These are phyloP conservation scores for Mortierella sp. DNA, from an alignment of 371 early-diverging fungal species.

Conservation along the genomic window DNA sequence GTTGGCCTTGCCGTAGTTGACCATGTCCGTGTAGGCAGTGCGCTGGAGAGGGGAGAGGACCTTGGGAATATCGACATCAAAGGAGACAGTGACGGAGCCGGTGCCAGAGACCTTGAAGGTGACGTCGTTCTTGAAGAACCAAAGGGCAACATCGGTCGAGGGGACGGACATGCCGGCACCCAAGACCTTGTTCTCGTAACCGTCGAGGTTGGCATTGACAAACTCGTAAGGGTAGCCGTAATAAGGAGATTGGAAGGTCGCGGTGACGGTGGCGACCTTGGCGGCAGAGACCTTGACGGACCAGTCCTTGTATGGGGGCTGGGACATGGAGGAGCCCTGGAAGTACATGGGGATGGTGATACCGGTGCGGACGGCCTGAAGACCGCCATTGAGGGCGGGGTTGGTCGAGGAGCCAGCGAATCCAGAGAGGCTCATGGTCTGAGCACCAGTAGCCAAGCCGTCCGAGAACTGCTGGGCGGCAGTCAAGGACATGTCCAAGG, in stretches of 20 bases:
- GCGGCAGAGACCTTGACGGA: constrained; percentile 36
- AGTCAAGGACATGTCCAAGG: constrained; percentile 16
- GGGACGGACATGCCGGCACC: not conserved
- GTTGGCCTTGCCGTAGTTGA: constrained; percentile 36
- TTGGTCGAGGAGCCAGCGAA: constrained; percentile 22
- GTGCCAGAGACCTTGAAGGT: constrained; percentile 32
- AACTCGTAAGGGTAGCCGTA: constrained; percentile 41
- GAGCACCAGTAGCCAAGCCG: constrained; percentile 17
- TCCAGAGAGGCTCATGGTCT: constrained; percentile 29
- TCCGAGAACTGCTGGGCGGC: constrained; percentile 20
- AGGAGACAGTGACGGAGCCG: constrained; percentile 27
- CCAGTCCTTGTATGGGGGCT: constrained; percentile 44
- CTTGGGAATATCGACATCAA: constrained; percentile 22
- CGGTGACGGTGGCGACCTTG: constrained; percentile 27
- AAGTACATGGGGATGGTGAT: constrained; percentile 28
- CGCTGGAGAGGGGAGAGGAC: not conserved
- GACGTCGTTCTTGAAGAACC: constrained; percentile 27
- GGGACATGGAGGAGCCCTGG: constrained; percentile 34
- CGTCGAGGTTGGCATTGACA: constrained; percentile 1
- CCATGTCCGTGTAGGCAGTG: constrained; percentile 9
- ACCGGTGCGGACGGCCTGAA: constrained; percentile 16
- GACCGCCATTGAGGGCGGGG: constrained; percentile 39
- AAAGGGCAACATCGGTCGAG: constrained; percentile 13
- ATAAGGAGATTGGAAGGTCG: constrained; percentile 50
- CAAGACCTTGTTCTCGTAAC: constrained; percentile 23